Base-by-base conservation (phyloP, 1,284 basidiomycete species). In the Boletellus deceptivus region DNA sequence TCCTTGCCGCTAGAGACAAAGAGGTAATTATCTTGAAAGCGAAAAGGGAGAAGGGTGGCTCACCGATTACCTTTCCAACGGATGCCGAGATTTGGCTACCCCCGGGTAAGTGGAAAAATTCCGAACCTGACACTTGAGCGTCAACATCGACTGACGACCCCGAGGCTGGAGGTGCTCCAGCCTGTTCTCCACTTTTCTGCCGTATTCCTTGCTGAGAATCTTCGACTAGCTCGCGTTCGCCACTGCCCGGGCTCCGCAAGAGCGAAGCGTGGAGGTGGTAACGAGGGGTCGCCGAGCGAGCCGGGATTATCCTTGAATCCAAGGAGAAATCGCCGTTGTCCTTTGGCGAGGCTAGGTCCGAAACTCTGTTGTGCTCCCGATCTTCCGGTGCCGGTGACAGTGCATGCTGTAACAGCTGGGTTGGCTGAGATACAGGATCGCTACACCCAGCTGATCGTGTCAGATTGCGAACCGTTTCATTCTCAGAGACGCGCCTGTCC, bases 201-300 rank as follows among this genome's bases (percentile, higher is more conserved):
- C 48, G 55, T 14, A 77, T 79, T 65, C 82, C 80, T 61, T 79
- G 79, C 58, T 78, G 78, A 3, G 77, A 79, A 36, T 72, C 72
- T 47, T 70, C 71, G 25, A 59, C 62, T 34, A 64, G 58, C 13
- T 46, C 48, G 3, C 38, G 16, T 44, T 49, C 53, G n/a, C 36
- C 29, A 25, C 39, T 43, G 14, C 34, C 43, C 6, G 52, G 44
- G 33, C 64, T 59, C 52, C 83, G 76, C 2, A 77, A 55, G 50
- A 77, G 77, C 0, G 75, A 78, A 9, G 77, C 80, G 52, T 79
- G 75, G 50, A 81, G 73, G 58, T 79, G 75, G 64, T 84, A 84
- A 47, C 71, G 71, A 33, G 77, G 70, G 18, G 66, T 57, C 35
- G 41, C 56, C 25, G 53, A 51, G 52, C 48, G 56, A 17, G 31